phyloP scores from a whole-genome alignment of 371 early-diverging fungal genomes.

The Mortierella sp. region DNA sequence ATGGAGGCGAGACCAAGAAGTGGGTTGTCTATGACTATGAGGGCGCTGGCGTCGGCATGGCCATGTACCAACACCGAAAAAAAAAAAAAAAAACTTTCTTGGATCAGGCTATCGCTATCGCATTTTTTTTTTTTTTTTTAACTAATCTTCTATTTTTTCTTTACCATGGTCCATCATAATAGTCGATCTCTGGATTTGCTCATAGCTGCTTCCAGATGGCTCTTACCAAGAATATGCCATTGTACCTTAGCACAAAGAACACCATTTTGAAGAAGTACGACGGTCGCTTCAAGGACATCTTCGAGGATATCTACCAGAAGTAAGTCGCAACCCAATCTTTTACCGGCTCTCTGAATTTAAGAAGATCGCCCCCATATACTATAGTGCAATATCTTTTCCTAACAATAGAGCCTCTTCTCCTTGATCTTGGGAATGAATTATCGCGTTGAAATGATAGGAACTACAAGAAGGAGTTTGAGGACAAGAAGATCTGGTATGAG shows the following conservation, averaged over 20 bases:
- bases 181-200: constrained; percentile 93
- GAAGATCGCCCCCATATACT: background rate
- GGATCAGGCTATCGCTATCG: background rate
- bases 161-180: constrained; percentile 1
- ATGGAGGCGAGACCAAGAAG: constrained; percentile 72
- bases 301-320: constrained; percentile 87
- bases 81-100: constrained; percentile 23
- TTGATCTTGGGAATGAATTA: no score
- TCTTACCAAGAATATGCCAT: constrained; percentile 82
- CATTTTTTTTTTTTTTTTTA: constrained; percentile 1
- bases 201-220: constrained; percentile 96
- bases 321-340: constrained; percentile 41
- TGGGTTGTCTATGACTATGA: constrained; percentile 85
- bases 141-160: background rate
- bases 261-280: constrained; percentile 98
- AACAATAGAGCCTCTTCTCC: background rate
- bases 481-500: constrained; percentile 92
- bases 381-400: background rate
- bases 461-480: constrained; percentile 80
- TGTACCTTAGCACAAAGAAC: constrained; percentile 97
- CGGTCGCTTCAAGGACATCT: constrained; percentile 98
- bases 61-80: constrained; percentile 95
- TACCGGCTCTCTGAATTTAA: no score
- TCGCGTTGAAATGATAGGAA: constrained; percentile 42
- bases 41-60: constrained; percentile 90